These are phyloP conservation scores for Clitoria ternatea DNA, from an alignment of 306 rosid genomes.

Conservation along the genomic window DNA sequence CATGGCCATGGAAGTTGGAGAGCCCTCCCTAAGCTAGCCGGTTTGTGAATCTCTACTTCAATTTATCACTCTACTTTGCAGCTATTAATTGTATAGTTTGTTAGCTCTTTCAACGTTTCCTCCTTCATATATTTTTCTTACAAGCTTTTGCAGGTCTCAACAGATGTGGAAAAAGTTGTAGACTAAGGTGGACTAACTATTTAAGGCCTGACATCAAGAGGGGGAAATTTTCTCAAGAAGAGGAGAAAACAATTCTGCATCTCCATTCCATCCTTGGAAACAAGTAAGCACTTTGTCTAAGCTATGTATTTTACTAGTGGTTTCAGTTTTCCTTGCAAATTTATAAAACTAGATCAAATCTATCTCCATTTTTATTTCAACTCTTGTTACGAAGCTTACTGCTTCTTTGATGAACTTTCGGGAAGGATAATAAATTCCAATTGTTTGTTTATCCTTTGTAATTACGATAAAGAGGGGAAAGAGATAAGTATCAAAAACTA, in stretches of 20 bases:
- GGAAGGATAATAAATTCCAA: background rate
- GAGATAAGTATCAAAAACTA: no score
- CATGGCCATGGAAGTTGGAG: constrained; percentile 93
- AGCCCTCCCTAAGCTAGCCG: constrained; percentile 82
- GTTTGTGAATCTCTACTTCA: constrained; percentile 21
- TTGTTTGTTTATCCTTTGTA: background rate
- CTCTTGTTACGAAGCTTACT: background rate
- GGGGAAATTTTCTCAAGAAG: constrained; percentile 81
- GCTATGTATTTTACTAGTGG: no score
- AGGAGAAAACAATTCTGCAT: constrained; percentile 77
- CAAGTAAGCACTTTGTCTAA: no score
- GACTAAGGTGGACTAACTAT: constrained; percentile 90
- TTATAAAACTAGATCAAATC: background rate
- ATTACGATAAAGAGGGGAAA: no score
- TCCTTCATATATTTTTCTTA: background rate
- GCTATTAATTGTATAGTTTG: background rate
- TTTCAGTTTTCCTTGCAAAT: background rate
- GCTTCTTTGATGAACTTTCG: background rate
- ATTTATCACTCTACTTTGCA: background rate
- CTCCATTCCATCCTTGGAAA: constrained; percentile 91
- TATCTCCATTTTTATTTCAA: background rate
- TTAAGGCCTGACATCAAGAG: constrained; percentile 85
- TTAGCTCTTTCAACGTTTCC: background rate
- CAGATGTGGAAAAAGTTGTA: constrained; percentile 89
- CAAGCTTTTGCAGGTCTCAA: constrained; percentile 56